phyloP scores from a whole-genome alignment of 352 stramenopile species.

The Peronospora destructor region DNA sequence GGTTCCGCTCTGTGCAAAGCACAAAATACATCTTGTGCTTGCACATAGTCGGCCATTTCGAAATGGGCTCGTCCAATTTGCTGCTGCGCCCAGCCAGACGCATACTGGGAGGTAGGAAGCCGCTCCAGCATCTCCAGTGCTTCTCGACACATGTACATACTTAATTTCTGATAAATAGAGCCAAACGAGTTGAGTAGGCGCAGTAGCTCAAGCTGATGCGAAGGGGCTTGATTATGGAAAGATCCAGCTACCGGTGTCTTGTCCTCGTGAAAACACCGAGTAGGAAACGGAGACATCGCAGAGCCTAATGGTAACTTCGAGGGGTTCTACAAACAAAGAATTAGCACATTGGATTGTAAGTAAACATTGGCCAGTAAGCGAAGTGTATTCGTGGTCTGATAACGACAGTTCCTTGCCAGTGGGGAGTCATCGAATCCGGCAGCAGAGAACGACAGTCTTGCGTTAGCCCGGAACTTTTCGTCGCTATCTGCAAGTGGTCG shows the following conservation, averaged over 20 bases:
- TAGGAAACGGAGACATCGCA: slow-evolving; percentile 18
- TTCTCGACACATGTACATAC: slow-evolving; percentile 76
- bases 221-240: slow-evolving; percentile 6
- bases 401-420: slow-evolving; percentile 28
- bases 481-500: slow-evolving; percentile 52
- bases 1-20: slow-evolving; percentile 87
- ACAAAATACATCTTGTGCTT: slow-evolving; percentile 84
- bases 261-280: slow-evolving; percentile 14
- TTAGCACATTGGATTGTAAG: slow-evolving; percentile 6
- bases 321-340: slow-evolving; percentile 15
- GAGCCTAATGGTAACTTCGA: slow-evolving; percentile 18
- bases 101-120: slow-evolving; percentile 78
- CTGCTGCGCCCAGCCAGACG: slow-evolving; percentile 92
- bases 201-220: slow-evolving; percentile 33
- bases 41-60: slow-evolving; percentile 92
- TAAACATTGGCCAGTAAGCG: too few species aligned
- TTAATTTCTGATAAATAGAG: slow-evolving; percentile 63
- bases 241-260: slow-evolving; percentile 13
- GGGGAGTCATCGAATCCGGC: slow-evolving; percentile 45
- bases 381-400: not conserved
- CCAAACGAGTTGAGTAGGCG: slow-evolving; percentile 63
- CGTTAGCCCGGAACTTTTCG: slow-evolving; percentile 40
- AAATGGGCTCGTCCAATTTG: slow-evolving; percentile 93
- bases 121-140: slow-evolving; percentile 83
- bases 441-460: slow-evolving; percentile 58